Percentiles rank a stretch among this genome's conserved stretches.
These are phyloP conservation scores for Berberis thunbergii DNA, from an alignment of 164 flowering plant species.

Conservation along the genomic window DNA sequence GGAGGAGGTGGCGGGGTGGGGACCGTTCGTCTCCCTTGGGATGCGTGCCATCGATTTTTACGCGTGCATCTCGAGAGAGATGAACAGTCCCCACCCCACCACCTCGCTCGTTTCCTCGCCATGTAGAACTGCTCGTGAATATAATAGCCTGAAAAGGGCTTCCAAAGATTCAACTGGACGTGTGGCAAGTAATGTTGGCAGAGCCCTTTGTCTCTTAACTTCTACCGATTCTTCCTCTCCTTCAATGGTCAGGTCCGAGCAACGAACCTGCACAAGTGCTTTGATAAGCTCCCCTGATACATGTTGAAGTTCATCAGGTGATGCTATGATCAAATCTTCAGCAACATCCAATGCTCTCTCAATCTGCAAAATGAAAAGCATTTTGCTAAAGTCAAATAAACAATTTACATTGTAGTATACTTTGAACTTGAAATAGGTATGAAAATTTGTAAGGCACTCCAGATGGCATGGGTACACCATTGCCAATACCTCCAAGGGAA, in stretches of 20 bases:
- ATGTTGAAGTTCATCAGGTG: conserved; percentile 82
- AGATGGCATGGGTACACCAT: no score
- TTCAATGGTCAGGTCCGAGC: conserved; percentile 74
- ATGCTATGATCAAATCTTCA: conserved; percentile 81
- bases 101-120: no score
- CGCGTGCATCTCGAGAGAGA: no score
- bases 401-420: not conserved
- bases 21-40: no score
- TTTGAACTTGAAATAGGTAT: no score
- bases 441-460: no score
- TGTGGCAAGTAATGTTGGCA: conserved; percentile 63
- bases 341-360: conserved; percentile 86
- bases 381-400: not conserved
- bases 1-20: no score
- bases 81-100: no score
- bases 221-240: conserved; percentile 96
- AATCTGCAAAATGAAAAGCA: conserved; percentile 44
- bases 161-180: conserved; percentile 73
- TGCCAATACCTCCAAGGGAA: no score
- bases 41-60: no score
- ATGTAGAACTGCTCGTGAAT: no score
- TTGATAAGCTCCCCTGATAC: conserved; percentile 66
- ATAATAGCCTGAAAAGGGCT: conserved; percentile 52
- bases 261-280: conserved; percentile 81
- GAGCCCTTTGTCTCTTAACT: conserved; percentile 76